Percentiles rank a stretch among this genome's conserved stretches.
Evolutionary conservation across 1,284 basidiomycete species (phyloP).

Genomic region (Flammula alnicola): DNA sequence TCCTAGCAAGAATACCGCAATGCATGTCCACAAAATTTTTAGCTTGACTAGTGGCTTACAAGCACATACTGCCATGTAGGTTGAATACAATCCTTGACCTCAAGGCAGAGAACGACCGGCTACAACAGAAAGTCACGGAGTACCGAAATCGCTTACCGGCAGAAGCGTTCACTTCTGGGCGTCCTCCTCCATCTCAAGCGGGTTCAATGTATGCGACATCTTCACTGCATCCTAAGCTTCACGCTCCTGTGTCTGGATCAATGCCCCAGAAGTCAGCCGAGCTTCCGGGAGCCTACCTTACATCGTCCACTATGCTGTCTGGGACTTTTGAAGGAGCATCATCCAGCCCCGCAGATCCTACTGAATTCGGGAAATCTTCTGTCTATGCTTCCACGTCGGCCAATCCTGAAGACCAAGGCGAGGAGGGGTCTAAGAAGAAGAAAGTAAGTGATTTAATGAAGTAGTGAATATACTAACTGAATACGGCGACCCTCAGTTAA

Average conservation of each 20-base stretch:
- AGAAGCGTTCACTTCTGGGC: conserved; percentile 19
- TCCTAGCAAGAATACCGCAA: conserved; percentile 71
- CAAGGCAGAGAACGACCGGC: conserved; percentile 75
- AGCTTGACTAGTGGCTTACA: no score
- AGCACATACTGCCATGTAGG: no score
- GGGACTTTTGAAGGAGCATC: neutral
- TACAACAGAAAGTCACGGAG: conserved; percentile 57
- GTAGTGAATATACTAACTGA: neutral
- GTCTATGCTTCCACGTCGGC: conserved; percentile 8
- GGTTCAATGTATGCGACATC: conserved; percentile 42
- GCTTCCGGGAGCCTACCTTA: neutral
- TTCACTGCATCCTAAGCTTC: conserved; percentile 27
- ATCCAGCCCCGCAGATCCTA: neutral
- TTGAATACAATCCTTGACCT: conserved; percentile 79
- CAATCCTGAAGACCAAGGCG: conserved; percentile 36
- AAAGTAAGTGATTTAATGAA: conserved; percentile 37
- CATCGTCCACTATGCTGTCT: neutral
- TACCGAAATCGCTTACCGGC: conserved; percentile 31
- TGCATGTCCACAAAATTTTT: no score
- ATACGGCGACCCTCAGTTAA: conserved; percentile 36
- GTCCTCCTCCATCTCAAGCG: conserved; percentile 23
- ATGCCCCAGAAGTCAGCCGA: neutral
- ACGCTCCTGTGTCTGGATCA: neutral
- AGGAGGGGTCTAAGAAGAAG: conserved; percentile 47
- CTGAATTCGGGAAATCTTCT: conserved; percentile 2